phyloP scores from a whole-genome alignment of 2,329 filamentous ascomycete genomes.

The Acrocalymma vagum region DNA sequence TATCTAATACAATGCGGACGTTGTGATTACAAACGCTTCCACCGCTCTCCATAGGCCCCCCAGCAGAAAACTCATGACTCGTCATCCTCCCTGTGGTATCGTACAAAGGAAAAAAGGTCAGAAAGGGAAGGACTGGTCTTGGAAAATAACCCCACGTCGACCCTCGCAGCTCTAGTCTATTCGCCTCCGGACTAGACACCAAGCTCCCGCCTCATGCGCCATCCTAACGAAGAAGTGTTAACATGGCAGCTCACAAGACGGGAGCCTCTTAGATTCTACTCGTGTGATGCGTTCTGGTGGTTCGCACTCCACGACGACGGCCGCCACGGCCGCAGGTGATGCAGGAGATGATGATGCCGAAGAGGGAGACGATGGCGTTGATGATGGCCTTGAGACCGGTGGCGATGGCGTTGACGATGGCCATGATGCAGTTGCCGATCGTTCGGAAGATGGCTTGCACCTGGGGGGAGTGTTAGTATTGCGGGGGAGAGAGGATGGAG shows the following conservation, averaged over 20 bases:
- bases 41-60: no score
- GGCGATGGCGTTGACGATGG: slow-evolving; percentile 56
- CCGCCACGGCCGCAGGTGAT: slow-evolving; percentile 57
- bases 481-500: background rate
- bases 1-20: slow-evolving; percentile 12
- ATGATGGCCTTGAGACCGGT: slow-evolving; percentile 56
- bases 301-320: slow-evolving; percentile 42
- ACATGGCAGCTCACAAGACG: slow-evolving; percentile 15
- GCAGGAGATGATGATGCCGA: slow-evolving; percentile 59
- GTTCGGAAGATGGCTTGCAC: slow-evolving; percentile 55
- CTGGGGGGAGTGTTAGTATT: slow-evolving; percentile 37
- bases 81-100: slow-evolving; percentile 6
- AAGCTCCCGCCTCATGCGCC: slow-evolving; percentile 24
- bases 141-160: slow-evolving; percentile 17
- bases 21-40: slow-evolving; percentile 8
- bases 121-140: no score
- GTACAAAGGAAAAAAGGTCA: slow-evolving; percentile 10
- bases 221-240: slow-evolving; percentile 16
- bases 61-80: no score
- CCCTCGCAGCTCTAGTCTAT: slow-evolving; percentile 10
- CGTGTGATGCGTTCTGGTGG: slow-evolving; percentile 44
- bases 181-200: slow-evolving; percentile 14
- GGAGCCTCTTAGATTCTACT: slow-evolving; percentile 47
- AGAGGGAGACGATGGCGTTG: slow-evolving; percentile 59
- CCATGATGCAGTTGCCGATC: slow-evolving; percentile 57